phyloP scores from a whole-genome alignment of 2,329 filamentous ascomycete genomes.

The Diaporthe aspalathi region DNA sequence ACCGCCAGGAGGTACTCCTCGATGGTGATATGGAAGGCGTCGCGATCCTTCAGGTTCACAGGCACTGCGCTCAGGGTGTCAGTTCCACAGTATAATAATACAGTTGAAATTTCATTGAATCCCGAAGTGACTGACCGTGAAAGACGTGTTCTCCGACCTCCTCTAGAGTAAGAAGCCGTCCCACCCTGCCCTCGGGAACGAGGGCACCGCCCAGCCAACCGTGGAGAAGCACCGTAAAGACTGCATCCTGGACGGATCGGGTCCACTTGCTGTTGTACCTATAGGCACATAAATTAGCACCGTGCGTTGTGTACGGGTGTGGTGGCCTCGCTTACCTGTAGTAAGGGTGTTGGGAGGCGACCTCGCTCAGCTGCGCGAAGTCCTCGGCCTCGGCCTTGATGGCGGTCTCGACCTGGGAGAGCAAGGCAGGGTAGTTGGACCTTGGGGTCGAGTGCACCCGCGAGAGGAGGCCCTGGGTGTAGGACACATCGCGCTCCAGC shows the following conservation, averaged over 20 bases:
- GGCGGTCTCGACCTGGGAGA: slow-evolving; percentile 76
- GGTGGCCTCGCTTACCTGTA: slow-evolving; percentile 76
- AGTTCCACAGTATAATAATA: no score
- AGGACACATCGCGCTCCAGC: slow-evolving; percentile 85
- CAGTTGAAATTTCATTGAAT: not conserved
- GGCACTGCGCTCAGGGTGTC: slow-evolving; percentile 68
- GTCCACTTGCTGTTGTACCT: slow-evolving; percentile 89
- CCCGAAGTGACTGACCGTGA: slow-evolving; percentile 65
- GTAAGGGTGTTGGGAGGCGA: slow-evolving; percentile 90
- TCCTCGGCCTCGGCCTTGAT: slow-evolving; percentile 79
- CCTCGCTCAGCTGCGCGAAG: slow-evolving; percentile 74
- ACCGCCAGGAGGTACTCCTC: slow-evolving; percentile 96
- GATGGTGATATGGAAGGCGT: slow-evolving; percentile 94
- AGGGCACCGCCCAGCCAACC: slow-evolving; percentile 83
- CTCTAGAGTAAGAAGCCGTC: slow-evolving; percentile 84
- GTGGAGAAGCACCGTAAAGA: slow-evolving; percentile 65
- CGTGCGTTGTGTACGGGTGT: not conserved
- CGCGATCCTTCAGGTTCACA: slow-evolving; percentile 88
- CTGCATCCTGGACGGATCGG: slow-evolving; percentile 83
- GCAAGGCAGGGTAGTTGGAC: slow-evolving; percentile 69
- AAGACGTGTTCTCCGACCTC: slow-evolving; percentile 81
- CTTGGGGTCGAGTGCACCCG: slow-evolving; percentile 89
- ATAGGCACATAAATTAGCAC: slow-evolving; percentile 35
- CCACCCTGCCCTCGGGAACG: slow-evolving; percentile 65
- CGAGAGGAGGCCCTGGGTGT: slow-evolving; percentile 85